These are phyloP conservation scores for Vinca minor DNA, from an alignment of 257 asterid genomes.

Conservation along the genomic window DNA sequence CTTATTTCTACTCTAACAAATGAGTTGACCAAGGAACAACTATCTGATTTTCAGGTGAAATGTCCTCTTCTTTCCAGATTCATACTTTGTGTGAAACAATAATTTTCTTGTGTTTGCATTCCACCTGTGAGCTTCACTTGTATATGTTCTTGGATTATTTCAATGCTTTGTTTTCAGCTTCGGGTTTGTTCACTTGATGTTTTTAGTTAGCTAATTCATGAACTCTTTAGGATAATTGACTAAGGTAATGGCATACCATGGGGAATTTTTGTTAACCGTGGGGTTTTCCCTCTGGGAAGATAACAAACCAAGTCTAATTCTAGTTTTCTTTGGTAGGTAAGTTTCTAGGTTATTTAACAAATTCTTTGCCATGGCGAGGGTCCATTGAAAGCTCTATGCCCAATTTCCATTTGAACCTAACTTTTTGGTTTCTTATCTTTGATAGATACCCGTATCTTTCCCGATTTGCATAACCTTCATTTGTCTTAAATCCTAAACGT, in stretches of 20 bases:
- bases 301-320: background rate
- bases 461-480: background rate
- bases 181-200: background rate
- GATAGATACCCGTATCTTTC: background rate
- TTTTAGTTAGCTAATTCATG: background rate
- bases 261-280: background rate
- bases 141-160: background rate
- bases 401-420: background rate
- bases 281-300: background rate
- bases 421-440: background rate
- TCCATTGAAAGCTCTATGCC: background rate
- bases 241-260: background rate
- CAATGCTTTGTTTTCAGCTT: background rate
- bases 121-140: background rate
- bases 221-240: background rate
- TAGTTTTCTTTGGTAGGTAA: background rate
- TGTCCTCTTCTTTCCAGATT: background rate
- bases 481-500: background rate
- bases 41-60: slow-evolving; percentile 64
- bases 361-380: background rate
- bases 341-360: background rate
- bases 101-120: background rate
- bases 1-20: slow-evolving; percentile 55
- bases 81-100: no score
- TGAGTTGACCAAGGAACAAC: slow-evolving; percentile 58